Conservation (phyloP, 169 alveolate genomes). For the Cryptosporidium meleagridis region DNA sequence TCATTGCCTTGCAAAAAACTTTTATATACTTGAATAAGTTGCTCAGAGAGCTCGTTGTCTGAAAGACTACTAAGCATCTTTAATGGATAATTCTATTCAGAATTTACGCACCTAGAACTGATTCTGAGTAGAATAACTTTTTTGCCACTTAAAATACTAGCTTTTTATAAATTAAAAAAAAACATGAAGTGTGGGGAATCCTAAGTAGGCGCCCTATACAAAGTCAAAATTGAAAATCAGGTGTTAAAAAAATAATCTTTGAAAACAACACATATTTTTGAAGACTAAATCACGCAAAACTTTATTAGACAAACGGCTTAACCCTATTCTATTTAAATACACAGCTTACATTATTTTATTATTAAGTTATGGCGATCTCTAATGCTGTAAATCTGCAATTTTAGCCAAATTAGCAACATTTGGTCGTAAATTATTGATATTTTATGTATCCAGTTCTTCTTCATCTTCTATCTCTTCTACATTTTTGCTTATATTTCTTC, state of each 20-base stretch:
- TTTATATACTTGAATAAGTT: slow-evolving; percentile 34
- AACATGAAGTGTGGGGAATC: slow-evolving; percentile 75
- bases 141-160: slow-evolving; percentile 4
- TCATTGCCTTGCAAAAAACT: slow-evolving; percentile 49
- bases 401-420: slow-evolving; percentile 45
- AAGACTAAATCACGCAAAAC: not conserved
- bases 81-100: not conserved
- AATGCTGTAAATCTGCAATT: slow-evolving; percentile 19
- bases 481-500: not conserved
- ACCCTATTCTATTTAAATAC: not conserved
- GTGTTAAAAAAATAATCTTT: not conserved
- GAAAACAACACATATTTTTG: not conserved
- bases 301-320: not conserved
- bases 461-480: slow-evolving; percentile 9
- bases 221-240: not conserved
- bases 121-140: slow-evolving; percentile 15
- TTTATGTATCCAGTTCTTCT: slow-evolving; percentile 9
- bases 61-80: slow-evolving; percentile 52
- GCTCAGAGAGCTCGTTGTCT: slow-evolving; percentile 66
- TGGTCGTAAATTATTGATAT: not conserved
- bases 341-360: not conserved
- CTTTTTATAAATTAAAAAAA: not conserved
- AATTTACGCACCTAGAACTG: not conserved
- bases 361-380: not conserved
- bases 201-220: slow-evolving; percentile 32